Conservation (phyloP, 768 basidiomycete species). For the Cystobasidium tubakii region DNA sequence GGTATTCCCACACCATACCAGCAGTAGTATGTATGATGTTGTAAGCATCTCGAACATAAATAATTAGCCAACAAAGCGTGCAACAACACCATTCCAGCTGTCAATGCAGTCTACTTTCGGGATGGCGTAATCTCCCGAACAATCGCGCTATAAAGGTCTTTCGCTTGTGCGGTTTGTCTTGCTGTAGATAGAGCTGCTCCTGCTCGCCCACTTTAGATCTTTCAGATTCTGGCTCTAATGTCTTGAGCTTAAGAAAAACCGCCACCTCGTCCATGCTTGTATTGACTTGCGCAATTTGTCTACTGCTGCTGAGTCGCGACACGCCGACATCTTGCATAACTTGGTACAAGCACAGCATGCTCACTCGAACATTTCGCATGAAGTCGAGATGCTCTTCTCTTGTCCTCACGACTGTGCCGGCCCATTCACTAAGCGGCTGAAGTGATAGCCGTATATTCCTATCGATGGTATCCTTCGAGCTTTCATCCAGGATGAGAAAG, state of each 20-base stretch:
- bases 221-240: neutral
- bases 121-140: neutral
- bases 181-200: neutral
- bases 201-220: neutral
- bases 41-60: too few species aligned
- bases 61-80: too few species aligned
- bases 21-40: neutral
- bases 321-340: neutral
- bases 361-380: constrained; percentile 10
- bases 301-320: neutral
- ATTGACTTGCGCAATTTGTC: neutral
- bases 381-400: neutral
- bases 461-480: neutral
- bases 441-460: neutral
- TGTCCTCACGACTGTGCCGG: neutral
- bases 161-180: neutral
- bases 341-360: neutral
- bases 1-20: neutral
- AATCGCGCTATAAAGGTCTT: neutral
- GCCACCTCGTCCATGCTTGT: neutral
- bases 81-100: neutral
- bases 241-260: neutral
- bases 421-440: neutral
- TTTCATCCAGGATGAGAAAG: neutral
- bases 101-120: neutral